Percentiles rank a stretch among this genome's conserved stretches.
Evolutionary conservation across 805 yeast species (phyloP).

Genomic region (Ogataea methanolica): DNA sequence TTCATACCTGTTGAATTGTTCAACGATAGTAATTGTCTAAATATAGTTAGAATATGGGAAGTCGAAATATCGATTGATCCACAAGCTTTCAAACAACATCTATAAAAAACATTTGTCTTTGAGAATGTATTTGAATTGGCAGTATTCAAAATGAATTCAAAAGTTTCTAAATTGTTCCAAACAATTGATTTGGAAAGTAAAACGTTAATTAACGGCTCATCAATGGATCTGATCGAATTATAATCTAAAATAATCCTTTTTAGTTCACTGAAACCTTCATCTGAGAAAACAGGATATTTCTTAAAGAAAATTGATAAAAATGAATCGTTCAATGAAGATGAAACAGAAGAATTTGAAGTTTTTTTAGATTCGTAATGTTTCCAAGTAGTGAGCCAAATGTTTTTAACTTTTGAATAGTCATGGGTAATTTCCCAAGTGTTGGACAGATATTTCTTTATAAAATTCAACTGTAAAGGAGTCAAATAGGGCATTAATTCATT

Average conservation of each 20-base stretch:
- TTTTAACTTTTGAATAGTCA: conserved; percentile 53
- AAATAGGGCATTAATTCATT: conserved; percentile 67
- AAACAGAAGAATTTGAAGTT: conserved; percentile 61
- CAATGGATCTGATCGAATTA: conserved; percentile 53
- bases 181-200: conserved; percentile 58
- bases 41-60: conserved; percentile 43
- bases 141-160: conserved; percentile 57
- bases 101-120: conserved; percentile 64
- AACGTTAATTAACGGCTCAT: conserved; percentile 80
- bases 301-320: conserved; percentile 67
- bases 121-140: conserved; percentile 53
- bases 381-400: conserved; percentile 61
- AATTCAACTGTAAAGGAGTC: conserved; percentile 68
- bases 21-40: conserved; percentile 31
- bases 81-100: conserved; percentile 68
- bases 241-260: conserved; percentile 53
- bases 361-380: conserved; percentile 46
- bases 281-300: conserved; percentile 44
- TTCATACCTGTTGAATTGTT: conserved; percentile 49
- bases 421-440: conserved; percentile 56
- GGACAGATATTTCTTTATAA: conserved; percentile 57
- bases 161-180: conserved; percentile 66
- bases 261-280: conserved; percentile 53
- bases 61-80: conserved; percentile 57
- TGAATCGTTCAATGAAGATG: conserved; percentile 65